Base-by-base conservation (phyloP, 306 rosid species). In the Sicyos baderoa region DNA sequence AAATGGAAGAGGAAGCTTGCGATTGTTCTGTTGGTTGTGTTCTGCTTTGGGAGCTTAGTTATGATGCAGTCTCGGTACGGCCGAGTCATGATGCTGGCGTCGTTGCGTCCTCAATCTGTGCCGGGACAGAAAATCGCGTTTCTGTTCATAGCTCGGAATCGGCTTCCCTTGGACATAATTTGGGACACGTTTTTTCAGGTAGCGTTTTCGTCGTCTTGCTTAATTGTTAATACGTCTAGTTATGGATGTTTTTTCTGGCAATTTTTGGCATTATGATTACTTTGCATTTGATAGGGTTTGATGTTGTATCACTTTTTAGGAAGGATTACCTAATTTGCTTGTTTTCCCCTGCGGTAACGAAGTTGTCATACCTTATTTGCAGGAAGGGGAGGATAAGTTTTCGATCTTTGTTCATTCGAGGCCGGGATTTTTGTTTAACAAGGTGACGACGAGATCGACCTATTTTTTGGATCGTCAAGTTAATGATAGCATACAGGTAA, bases 161-260 rank as follows among this genome's bases (percentile, higher is more conserved):
- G 99, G 61, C 85, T 94, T 40, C 95, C 99, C 57, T 77, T 94
- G 51, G 97, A 94, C 61, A 66, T 85, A 72, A 88, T 89, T 79
- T 94, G 99, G 99, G 96, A 94, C 75, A 82, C 80, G 72, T 94
- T 90, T 81, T 90, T 94, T 80, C 80, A 75, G 94, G 99, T 88
- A 63, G 29, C 19, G n/a, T 17, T 9, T 21, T 54, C 0, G 55
- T 14, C 59, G 1, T 67, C 7, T 42, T 35, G 68, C 23, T 9
- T 13, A 23, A 44, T 19, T 0, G 4, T 32, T 55, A 23, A 73
- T 15, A 5, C 10, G 17, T 68, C 45, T 25, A 45, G 12, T 17
- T 12, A 57, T 47, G 67, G 21, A 2, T 32, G 53, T 54, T 56
- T 76, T 76, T 69, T 72, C 44, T 73, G 60, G 75, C 8, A 14